Percentiles rank a stretch among this genome's conserved stretches.
Conservation (phyloP, 768 basidiomycete genomes). For the Tremella yokohamensis region DNA sequence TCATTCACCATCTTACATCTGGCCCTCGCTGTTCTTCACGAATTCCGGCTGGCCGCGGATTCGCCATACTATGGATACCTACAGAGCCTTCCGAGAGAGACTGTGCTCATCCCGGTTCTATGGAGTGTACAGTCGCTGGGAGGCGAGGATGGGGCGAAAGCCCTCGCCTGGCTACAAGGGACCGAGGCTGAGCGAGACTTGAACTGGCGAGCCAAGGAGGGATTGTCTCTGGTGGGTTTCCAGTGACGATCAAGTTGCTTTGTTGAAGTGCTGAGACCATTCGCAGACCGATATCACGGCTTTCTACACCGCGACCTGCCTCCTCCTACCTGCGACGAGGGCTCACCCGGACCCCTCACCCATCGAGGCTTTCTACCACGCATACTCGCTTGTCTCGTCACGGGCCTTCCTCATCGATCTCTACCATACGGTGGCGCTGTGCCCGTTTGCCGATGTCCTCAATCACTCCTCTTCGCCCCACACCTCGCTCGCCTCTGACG, state of each 20-base stretch:
- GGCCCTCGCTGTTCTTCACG: conserved; percentile 46
- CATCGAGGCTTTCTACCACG: conserved; percentile 55
- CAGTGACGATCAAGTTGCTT: background rate
- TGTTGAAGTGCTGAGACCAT: background rate
- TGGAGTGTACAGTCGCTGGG: conserved; percentile 41
- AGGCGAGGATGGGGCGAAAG: conserved; percentile 35
- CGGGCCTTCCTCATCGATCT: conserved; percentile 79
- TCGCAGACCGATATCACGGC: conserved; percentile 3
- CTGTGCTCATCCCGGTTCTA: conserved; percentile 44
- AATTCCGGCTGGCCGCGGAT: conserved; percentile 33
- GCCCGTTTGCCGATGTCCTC: conserved; percentile 71
- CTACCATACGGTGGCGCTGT: conserved; percentile 75
- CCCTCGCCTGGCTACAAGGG: conserved; percentile 33
- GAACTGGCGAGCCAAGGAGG: conserved; percentile 20
- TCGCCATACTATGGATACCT: conserved; percentile 51
- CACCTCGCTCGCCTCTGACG: conserved; percentile 19
- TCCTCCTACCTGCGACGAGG: conserved; percentile 17
- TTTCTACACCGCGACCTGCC: conserved; percentile 1
- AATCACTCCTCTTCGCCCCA: conserved; percentile 36
- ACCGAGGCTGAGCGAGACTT: conserved; percentile 40
- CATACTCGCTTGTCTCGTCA: conserved; percentile 69
- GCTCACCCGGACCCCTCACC: conserved; percentile 21
- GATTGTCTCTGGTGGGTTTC: conserved; percentile 17
- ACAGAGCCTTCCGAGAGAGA: conserved; percentile 42
- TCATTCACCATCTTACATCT: conserved; percentile 35